Evolutionary conservation across 2,329 filamentous ascomycete species (phyloP).

Genomic region (Sclerotinia sclerotiorum): DNA sequence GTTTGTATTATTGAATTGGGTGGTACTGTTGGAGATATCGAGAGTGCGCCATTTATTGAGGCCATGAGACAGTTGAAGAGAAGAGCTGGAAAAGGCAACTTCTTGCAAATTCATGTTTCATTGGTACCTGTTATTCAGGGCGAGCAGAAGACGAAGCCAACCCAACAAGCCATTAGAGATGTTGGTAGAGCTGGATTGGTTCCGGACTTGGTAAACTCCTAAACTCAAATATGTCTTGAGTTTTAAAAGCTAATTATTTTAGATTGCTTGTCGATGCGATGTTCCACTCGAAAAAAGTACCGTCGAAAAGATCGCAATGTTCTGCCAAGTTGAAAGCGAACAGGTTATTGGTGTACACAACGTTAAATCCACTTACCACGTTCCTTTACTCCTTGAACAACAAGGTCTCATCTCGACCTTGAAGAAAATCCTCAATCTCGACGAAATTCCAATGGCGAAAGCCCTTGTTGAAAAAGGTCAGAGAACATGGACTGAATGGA

Average conservation of each 20-base stretch:
- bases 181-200: slow-evolving; percentile 45
- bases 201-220: slow-evolving; percentile 60
- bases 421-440: slow-evolving; percentile 62
- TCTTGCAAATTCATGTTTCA: slow-evolving; percentile 85
- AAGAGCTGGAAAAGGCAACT: slow-evolving; percentile 73
- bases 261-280: slow-evolving; percentile 93
- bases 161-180: slow-evolving; percentile 83
- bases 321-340: slow-evolving; percentile 81
- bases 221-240: neutral
- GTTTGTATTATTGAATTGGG: slow-evolving; percentile 81
- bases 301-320: slow-evolving; percentile 82
- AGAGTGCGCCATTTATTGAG: slow-evolving; percentile 84
- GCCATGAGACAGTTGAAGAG: slow-evolving; percentile 77
- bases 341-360: slow-evolving; percentile 90
- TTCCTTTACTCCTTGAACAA: slow-evolving; percentile 84
- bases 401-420: slow-evolving; percentile 74
- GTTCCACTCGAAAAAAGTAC: slow-evolving; percentile 69
- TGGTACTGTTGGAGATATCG: slow-evolving; percentile 77
- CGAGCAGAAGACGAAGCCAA: slow-evolving; percentile 96
- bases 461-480: slow-evolving; percentile 61
- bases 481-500: slow-evolving; percentile 76
- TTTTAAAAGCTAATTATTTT: slow-evolving; percentile 19
- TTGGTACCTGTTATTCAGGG: slow-evolving; percentile 69
- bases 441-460: slow-evolving; percentile 53
- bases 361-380: slow-evolving; percentile 88